Evolutionary conservation across 2,329 filamentous ascomycete species (phyloP), one percentile per base, ranked within the genome.

Genomic region (Graphilbum fragrans): DNA sequence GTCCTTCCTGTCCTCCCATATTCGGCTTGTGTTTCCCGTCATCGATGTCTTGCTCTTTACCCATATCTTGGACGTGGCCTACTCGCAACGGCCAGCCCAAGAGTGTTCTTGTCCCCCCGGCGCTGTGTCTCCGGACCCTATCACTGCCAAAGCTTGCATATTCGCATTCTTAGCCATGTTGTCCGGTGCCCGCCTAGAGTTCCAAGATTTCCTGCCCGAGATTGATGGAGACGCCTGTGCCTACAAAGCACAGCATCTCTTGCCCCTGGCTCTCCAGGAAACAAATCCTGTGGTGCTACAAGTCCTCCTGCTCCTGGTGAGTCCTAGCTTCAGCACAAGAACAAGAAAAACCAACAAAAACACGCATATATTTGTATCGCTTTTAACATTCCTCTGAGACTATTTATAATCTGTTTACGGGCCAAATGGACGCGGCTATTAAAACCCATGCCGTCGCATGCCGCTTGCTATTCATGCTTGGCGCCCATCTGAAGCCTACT

Each of bases 391-490:
- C 19, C 18, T 17, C 20, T 23, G 25, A 37, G 40, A 31, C 35
- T 17, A 37, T 37, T 7, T 36, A 42, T 12, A 20, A 34, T 17
- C 19, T 65, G 0, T 57, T 66, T 1, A 58, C 60, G 0, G 72
- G 71, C 3, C 63, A 65, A 2, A 50, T 72, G n/a, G 62, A 67
- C 33, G 56, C 62, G 0, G 62, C 62, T 0, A 55, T 61, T 39
- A 62, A 69, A 45, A 63, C 65, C 18, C 62, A 62, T 18, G 56
- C 69, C 0, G 39, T 67, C 5, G 60, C 66, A 4, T 68, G 64
- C 27, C 65, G 70, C 3, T 59, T 67, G 18, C 52, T 72, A 2
- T 72, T 67, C 43, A 60, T 62, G 38, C 58, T 76, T 2, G 68
- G 69, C 0, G 70, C 43, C 46, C 19, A 47, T 42, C 22, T 41